Evolutionary conservation across 306 rosid genomes (phyloP).

Genomic region (Luffa aegyptiaca): DNA sequence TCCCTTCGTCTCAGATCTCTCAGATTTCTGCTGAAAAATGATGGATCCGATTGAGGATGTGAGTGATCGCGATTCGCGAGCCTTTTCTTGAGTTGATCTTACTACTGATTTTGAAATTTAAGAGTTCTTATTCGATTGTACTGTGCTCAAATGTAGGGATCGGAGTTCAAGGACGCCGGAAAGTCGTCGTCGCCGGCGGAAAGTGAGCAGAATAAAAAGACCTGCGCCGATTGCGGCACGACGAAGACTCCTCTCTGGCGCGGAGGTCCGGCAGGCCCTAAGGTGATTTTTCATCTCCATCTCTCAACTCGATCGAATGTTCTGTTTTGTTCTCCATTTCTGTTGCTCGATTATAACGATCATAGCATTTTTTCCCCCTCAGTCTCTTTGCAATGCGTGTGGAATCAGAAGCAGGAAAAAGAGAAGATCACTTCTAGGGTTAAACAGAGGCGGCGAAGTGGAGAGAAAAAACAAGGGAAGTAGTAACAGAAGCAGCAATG

Average conservation of each 20-base stretch:
- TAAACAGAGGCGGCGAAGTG: slow-evolving; percentile 38
- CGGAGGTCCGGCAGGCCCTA: slow-evolving; percentile 96
- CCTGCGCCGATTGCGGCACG: slow-evolving; percentile 92
- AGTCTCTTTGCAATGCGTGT: slow-evolving; percentile 93
- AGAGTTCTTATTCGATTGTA: slow-evolving; percentile 17
- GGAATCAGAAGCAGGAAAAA: slow-evolving; percentile 98
- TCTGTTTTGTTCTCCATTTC: background rate
- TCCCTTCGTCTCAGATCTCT: slow-evolving; percentile 24
- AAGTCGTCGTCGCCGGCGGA: slow-evolving; percentile 32
- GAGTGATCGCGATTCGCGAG: slow-evolving; percentile 23
- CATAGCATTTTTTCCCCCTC: background rate
- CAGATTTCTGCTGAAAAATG: slow-evolving; percentile 24
- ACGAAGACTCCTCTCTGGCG: slow-evolving; percentile 88
- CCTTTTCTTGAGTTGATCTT: background rate
- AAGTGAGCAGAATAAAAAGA: slow-evolving; percentile 38
- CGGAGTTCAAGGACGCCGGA: slow-evolving; percentile 42
- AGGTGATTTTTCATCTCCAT: slow-evolving; percentile 27
- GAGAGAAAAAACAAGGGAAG: slow-evolving; percentile 34
- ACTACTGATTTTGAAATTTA: background rate
- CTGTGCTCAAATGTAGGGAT: slow-evolving; percentile 48
- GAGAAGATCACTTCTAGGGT: slow-evolving; percentile 62
- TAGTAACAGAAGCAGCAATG: background rate
- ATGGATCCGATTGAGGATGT: slow-evolving; percentile 62
- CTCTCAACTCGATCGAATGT: background rate
- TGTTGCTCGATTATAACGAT: background rate